Conservation (phyloP, 345 rosid genomes). For the Diplotaxis tenuifolia region DNA sequence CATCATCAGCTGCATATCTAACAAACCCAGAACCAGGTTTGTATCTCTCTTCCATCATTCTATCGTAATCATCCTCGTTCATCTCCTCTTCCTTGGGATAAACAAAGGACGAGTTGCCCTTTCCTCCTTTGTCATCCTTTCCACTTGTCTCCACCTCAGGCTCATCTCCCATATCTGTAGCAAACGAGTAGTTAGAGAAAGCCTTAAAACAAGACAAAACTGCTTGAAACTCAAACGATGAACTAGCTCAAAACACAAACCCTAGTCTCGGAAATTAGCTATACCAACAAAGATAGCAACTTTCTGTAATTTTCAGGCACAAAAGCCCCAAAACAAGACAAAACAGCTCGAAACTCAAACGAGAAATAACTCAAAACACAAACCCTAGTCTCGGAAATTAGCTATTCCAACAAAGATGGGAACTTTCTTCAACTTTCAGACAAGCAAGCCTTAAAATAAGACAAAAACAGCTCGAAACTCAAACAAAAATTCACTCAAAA, state of each 20-base stretch:
- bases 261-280: not conserved
- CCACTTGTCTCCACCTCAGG: conserved; percentile 40
- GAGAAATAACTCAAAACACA: conserved; percentile 3
- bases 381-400: conserved; percentile 12
- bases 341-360: not conserved
- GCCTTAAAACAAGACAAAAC: not conserved
- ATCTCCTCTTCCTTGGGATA: conserved; percentile 80
- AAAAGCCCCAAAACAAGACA: not conserved
- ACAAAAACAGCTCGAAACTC: not conserved
- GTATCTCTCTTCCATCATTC: conserved; percentile 81
- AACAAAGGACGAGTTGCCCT: conserved; percentile 40
- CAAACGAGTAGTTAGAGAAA: conserved; percentile 8
- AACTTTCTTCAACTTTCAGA: not conserved
- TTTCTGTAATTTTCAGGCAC: not conserved
- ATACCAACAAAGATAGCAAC: not conserved
- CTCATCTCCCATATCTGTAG: conserved; percentile 53
- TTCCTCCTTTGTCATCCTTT: conserved; percentile 45
- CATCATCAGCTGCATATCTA: conserved; percentile 59
- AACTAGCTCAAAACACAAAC: not conserved
- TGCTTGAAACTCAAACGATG: not conserved
- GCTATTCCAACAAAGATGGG: not conserved
- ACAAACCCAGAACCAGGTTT: conserved; percentile 50
- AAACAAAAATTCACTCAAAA: not conserved
- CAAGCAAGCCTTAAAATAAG: not conserved
- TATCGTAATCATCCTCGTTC: conserved; percentile 76